Base-by-base conservation (phyloP, 2,329 filamentous ascomycete genomes). In the Chaetomiaceae sp. region DNA sequence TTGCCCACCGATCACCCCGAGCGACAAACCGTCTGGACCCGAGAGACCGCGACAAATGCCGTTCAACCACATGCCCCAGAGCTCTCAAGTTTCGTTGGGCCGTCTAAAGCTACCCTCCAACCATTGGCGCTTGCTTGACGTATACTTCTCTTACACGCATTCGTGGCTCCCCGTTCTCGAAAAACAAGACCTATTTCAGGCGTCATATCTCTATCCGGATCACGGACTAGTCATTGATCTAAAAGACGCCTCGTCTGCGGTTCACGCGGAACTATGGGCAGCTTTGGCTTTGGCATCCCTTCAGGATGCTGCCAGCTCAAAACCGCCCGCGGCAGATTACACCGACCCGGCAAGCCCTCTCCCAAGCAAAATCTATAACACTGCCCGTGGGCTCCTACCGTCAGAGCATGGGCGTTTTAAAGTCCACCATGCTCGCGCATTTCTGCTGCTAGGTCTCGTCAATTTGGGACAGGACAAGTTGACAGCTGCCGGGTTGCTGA, bases 91-190 rank as follows among this genome's bases (percentile, higher is more conserved):
- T 9, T 7, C 47, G 8, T 21, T 48, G 4, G 8, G 46, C 41
- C 50, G 32, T 16, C 25, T 58, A 14, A 69, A 63, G 36, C 69
- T 86, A 0, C 82, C 77, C 14, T 63, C 67, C 14, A 77, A 80
- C 62, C 80, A 76, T 64, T 83, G 75, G 72, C 73, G 77, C 2
- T 74, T 90, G 4, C 70, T 90, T 34, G 85, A 90, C 59, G 76
- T 86, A 4, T 90, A 89, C 65, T 87, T 89, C 55, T 80, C 85
- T 1, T 89, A 88, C 61, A 88, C 84, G 0, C 85, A 90, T 65
- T 82, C 79, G 48, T 91, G 87, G 87, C 75, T 91, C 23, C 87
- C 87, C 0, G 82, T 91, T 23, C 73, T 86, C 10, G 84, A 89
- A 58, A 86, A 84, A 57, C 79, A 85, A 44, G 76, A 78, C 37